Conservation (phyloP, 2,329 filamentous ascomycete species). For the Pseudopyricularia javanii region DNA sequence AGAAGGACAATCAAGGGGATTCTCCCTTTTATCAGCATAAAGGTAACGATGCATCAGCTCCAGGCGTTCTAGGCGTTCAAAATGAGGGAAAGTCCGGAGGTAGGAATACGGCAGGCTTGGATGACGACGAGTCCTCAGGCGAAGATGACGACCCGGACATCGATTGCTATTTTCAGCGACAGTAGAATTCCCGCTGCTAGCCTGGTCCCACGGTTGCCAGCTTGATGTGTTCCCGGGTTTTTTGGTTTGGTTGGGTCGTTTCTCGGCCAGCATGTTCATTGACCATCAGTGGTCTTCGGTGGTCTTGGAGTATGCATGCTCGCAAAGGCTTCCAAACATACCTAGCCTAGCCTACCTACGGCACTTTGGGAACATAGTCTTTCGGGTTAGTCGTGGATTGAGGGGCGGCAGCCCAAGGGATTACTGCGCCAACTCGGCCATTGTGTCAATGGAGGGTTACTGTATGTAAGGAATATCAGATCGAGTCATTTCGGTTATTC, state of each 20-base stretch:
- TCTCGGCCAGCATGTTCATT: background rate
- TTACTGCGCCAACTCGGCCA: conserved; percentile 35
- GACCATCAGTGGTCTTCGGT: background rate
- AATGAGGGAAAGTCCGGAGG: conserved; percentile 13
- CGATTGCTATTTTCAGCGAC: conserved; percentile 44
- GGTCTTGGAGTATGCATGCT: background rate
- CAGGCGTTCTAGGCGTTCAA: conserved; percentile 32
- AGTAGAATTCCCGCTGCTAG: conserved; percentile 43
- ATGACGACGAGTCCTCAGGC: conserved; percentile 34
- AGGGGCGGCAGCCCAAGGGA: conserved; percentile 51
- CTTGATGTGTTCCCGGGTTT: conserved; percentile 8
- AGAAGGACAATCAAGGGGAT: conserved; percentile 23
- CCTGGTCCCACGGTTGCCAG: conserved; percentile 37
- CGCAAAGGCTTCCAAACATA: background rate
- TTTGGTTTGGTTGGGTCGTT: background rate
- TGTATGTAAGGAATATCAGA: background rate
- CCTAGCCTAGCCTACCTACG: too few relatives aligned
- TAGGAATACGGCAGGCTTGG: conserved; percentile 21
- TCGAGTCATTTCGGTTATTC: background rate
- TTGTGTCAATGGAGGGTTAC: background rate
- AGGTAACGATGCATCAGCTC: conserved; percentile 23
- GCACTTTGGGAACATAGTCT: too few relatives aligned
- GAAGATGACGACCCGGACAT: conserved; percentile 58
- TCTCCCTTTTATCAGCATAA: conserved; percentile 20
- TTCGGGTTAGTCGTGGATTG: conserved; percentile 31